Evolutionary conservation across 176 grass and related monocot genomes (phyloP).

Genomic region (Pontederia crassipes): DNA sequence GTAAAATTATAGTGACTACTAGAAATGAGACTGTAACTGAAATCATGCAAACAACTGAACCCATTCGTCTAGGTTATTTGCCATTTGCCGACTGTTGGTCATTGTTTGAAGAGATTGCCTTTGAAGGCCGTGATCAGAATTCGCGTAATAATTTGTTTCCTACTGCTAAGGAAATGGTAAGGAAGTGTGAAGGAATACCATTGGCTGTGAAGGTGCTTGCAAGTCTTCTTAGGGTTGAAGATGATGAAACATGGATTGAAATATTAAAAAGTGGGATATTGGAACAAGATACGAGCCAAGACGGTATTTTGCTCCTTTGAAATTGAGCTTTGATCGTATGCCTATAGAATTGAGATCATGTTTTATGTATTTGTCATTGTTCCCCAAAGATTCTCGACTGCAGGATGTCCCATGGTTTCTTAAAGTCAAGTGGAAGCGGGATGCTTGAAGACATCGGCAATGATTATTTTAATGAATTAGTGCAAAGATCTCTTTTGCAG

Average conservation of each 20-base stretch:
- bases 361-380: slow-evolving; percentile 20
- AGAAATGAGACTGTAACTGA: too few relatives aligned
- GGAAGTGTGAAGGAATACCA: not conserved
- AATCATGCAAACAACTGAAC: too few relatives aligned
- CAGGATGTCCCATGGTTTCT: too few relatives aligned
- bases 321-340: slow-evolving; percentile 12
- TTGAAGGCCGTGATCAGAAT: not conserved
- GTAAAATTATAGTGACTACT: not conserved
- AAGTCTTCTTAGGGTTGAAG: slow-evolving; percentile 2
- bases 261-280: not conserved
- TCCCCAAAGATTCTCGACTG: slow-evolving; percentile 3
- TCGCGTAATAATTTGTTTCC: slow-evolving; percentile 2
- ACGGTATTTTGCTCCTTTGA: slow-evolving; percentile 2
- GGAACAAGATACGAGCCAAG: not conserved
- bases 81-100: too few relatives aligned
- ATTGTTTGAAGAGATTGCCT: too few relatives aligned
- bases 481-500: too few relatives aligned
- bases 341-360: slow-evolving; percentile 8
- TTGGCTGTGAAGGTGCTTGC: slow-evolving; percentile 17
- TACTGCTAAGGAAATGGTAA: not conserved
- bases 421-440: too few relatives aligned
- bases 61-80: too few relatives aligned
- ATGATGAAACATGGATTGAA: not conserved
- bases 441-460: too few relatives aligned
- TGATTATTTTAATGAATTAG: too few relatives aligned